Evolutionary conservation across 495 filamentous ascomycete species (phyloP), one percentile per base, ranked within the genome.

Genomic region (Penicillium odoratum): DNA sequence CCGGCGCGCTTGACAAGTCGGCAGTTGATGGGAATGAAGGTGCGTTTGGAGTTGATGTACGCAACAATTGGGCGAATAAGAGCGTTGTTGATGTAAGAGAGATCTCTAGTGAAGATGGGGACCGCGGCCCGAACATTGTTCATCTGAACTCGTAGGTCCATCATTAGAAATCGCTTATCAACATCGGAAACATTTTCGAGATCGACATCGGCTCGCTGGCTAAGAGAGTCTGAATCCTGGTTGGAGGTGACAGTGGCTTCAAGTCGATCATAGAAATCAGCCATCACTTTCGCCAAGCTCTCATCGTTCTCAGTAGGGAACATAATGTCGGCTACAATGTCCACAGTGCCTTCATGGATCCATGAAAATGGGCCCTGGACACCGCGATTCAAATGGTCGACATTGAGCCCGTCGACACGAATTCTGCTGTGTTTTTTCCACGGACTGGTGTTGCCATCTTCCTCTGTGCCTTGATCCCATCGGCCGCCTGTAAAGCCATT

Each of bases 61-160:
- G 94, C 95, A n/a, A 98, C 94, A 54, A 98, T 98, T 15, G 94
- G 94, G 28, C 94, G 85, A 42, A 98, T 88, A 7, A 98, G 84
- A 3, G 94, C 94, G 66, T 93, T 93, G 71, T 97, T 98, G 59
- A 96, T 89, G 72, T 98, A 98, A 33, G 91, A 94, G 13, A 98
- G 80, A 70, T 97, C 88, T 54, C 81, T 83, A 26, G 88, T 94
- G 72, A 97, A 97, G 53, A 98, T 83, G 0, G 94, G 94, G 1
- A 98, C 92, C 0, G 88, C 85, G 40, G 94, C 94, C 56, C 88
- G 87, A 28, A 96, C 91, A 64, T 96, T 90, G 70, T 96, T 97
- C 48, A 98, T 83, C 68, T 96, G 86, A 51, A 97, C 84, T 8
- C 89, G 85, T 26, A 98, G 73, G 71, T 98, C 94, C 82, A 97